Conservation (phyloP, 495 filamentous ascomycete genomes). For the Hypoxylon crocopeplum region DNA sequence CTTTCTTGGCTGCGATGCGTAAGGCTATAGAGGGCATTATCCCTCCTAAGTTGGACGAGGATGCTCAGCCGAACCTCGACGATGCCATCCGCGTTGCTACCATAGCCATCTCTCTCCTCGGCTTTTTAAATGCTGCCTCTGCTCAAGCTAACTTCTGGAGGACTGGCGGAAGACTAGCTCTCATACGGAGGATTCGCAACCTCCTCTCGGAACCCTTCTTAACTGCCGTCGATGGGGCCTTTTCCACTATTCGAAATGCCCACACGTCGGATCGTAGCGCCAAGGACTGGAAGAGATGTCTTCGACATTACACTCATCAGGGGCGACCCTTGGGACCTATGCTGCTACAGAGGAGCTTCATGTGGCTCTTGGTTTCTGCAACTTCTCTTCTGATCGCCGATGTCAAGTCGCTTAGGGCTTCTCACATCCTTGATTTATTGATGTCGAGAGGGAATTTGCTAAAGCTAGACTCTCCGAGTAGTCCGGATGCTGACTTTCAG, state of each 20-base stretch:
- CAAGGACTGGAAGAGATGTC: constrained; percentile 81
- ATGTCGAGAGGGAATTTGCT: constrained; percentile 57
- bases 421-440: constrained; percentile 78
- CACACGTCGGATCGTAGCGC: constrained; percentile 57
- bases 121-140: constrained; percentile 83
- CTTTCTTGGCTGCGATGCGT: constrained; percentile 71
- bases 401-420: constrained; percentile 61
- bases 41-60: constrained; percentile 55
- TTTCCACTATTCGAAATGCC: constrained; percentile 78
- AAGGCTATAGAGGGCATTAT: constrained; percentile 48
- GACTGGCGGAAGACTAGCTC: constrained; percentile 67
- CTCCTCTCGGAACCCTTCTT: constrained; percentile 84
- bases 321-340: constrained; percentile 89
- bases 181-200: constrained; percentile 71
- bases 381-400: constrained; percentile 74
- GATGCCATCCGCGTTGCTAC: constrained; percentile 73
- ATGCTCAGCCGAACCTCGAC: constrained; percentile 61
- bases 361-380: constrained; percentile 79
- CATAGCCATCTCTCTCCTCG: constrained; percentile 80
- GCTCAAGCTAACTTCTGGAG: constrained; percentile 80
- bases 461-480: constrained; percentile 46
- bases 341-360: constrained; percentile 85
- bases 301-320: constrained; percentile 78
- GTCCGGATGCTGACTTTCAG: constrained; percentile 55
- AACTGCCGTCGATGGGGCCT: constrained; percentile 81